Base-by-base conservation (phyloP, 2,329 filamentous ascomycete genomes). In the Penicillium nordicum region DNA sequence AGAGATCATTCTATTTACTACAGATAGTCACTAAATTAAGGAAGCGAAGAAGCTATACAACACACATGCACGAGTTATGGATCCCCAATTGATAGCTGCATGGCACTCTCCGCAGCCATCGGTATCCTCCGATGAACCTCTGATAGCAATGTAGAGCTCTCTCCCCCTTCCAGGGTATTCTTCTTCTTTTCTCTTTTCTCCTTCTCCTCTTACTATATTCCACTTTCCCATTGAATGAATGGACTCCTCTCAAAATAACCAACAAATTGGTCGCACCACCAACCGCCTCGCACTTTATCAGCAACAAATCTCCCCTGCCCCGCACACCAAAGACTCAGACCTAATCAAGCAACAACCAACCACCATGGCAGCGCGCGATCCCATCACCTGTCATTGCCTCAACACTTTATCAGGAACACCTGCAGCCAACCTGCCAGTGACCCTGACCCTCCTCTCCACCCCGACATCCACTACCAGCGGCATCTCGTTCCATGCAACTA, bases 391-490 rank as follows among this genome's bases (percentile, higher is more conserved):
- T 57, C 78, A 80, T 60, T 75, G 78, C 53, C 77, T 83, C 47
- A 80, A 82, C 63, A 79, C 76, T 34, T 64, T 78, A 49, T 76
- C 76, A 45, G 75, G 76, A 46, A 76, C 75, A 10, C 74, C 77
- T 10, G 75, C 74, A 21, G 72, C 75, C 1, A 68, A 75, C 25
- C 72, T 84, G 21, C 76, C 78, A 30, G 81, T 82, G 62, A 77
- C 75, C 0, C 73, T 81, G 34, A 78, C 77, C 3, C 75, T 84
- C 49, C 76, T 97, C 65, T 88, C 27, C 77, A 90, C 48, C 74
- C 77, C 59, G 18, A 45, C 64, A 43, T 64, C 58, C 47, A 56
- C 73, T 65, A 48, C 57, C 57, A 62, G 55, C 36, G 61, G 64
- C 18, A 50, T 66, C 51, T 69, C 57, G 23, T 78, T 77, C 67